These are phyloP conservation scores for Scenedesmus sp. DNA, from an alignment of 163 green algal genomes.

Conservation along the genomic window DNA sequence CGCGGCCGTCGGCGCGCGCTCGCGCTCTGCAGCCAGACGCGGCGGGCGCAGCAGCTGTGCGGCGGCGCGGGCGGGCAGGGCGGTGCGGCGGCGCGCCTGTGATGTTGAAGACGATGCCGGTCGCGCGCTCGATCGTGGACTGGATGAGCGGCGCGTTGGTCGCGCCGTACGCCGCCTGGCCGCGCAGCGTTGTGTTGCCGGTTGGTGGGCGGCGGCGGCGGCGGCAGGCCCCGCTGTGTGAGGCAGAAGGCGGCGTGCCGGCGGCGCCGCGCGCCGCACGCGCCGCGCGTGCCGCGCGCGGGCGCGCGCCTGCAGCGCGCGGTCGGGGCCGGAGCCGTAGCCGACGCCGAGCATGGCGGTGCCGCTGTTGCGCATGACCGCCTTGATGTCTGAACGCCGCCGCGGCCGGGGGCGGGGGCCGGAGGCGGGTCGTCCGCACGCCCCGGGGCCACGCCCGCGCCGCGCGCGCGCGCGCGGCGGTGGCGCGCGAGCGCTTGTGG, in stretches of 20 bases:
- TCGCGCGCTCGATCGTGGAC: slow-evolving; percentile 86
- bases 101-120: slow-evolving; percentile 96
- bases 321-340: slow-evolving; percentile 73
- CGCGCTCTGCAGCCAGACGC: too few species aligned
- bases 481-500: too few species aligned
- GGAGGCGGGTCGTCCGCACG: too few species aligned
- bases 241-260: not conserved
- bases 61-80: too few species aligned
- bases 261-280: not conserved
- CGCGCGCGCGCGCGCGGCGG: too few species aligned
- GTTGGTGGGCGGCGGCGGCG: slow-evolving; percentile 81
- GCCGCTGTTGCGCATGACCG: slow-evolving; percentile 90
- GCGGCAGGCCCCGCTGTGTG: too few species aligned
- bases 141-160: slow-evolving; percentile 93
- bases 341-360: slow-evolving; percentile 72
- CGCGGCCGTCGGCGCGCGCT: too few species aligned
- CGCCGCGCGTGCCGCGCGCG: too few species aligned
- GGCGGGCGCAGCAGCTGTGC: too few species aligned
- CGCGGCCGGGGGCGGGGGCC: too few species aligned
- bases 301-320: slow-evolving; percentile 85
- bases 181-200: slow-evolving; percentile 79
- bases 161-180: slow-evolving; percentile 82
- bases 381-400: slow-evolving; percentile 46
- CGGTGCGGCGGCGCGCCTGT: too few species aligned
- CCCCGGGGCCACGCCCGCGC: too few species aligned